Evolutionary conservation across 129 eudicot genomes (phyloP).

Genomic region (Heracleum sosnowskyi): DNA sequence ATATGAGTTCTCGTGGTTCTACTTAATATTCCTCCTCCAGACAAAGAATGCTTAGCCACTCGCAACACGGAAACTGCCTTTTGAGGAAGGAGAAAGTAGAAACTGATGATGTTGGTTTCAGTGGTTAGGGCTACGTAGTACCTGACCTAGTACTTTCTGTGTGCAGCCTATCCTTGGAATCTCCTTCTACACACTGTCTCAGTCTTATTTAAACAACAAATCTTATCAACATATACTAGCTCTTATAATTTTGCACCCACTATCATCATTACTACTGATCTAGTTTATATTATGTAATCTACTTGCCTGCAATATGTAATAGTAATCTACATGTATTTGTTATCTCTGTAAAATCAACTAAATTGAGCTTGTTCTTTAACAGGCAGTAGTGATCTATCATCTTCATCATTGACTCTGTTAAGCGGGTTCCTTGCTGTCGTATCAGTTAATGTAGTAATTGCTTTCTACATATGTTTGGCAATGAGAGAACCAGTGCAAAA

Average conservation of each 20-base stretch:
- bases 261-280: background rate
- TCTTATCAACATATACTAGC: background rate
- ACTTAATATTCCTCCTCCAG: background rate
- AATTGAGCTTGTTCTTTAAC: slow-evolving; percentile 8
- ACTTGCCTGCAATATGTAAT: background rate
- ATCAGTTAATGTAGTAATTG: slow-evolving; percentile 68
- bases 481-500: slow-evolving; percentile 64
- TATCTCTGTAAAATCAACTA: background rate
- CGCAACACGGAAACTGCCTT: background rate
- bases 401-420: slow-evolving; percentile 48
- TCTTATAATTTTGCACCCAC: background rate
- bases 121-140: background rate
- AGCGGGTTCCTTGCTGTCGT: slow-evolving; percentile 83
- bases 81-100: background rate
- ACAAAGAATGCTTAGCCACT: background rate
- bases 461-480: slow-evolving; percentile 72
- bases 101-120: no score
- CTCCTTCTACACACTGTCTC: background rate
- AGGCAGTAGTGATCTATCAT: slow-evolving; percentile 54
- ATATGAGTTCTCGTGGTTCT: background rate
- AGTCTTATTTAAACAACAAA: background rate
- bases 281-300: background rate
- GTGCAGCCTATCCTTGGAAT: background rate
- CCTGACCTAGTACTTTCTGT: background rate
- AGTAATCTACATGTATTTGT: background rate